Base-by-base conservation (phyloP, 148 eudicot species). In the Rhododendron vialii region DNA sequence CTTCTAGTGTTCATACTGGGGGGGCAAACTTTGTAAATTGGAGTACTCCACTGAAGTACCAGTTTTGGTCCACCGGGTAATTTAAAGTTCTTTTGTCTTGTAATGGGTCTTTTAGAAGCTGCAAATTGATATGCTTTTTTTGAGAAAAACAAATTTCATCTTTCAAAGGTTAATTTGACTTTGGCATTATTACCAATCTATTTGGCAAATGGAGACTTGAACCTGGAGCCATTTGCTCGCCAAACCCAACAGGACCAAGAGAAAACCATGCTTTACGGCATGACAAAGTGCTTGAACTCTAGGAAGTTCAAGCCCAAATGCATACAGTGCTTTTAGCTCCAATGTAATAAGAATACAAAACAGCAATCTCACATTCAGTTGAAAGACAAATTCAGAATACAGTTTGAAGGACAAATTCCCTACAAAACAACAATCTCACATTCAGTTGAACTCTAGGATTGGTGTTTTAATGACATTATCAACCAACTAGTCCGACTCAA, bases 1-100 rank as follows among this genome's bases (percentile, higher is more conserved):
- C 77, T 93, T 96, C 82, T 95, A 65, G 78, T 48, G 75, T 65
- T 57, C 59, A 22, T 12, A 22, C 82, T 61, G 76, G 14, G 8
- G 8, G 22, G 22, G 83, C 41, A 33, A 5, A 77, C 38, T 47
- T 84, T 69, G 65, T 73, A 43, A 83, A 81, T n/a, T 82, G 41
- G 61, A 77, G 33, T 74, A 4, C 82, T 86, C 38, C 3, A 74
- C 77, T 38, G 45, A 77, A 36, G 36, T 57, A 82, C 50, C 57
- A 84, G 59, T 86, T 86, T 87, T 87, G 77, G 43, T 78, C 53
- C 38, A 18, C n/a, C 9, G 45, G 75, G 71, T 22, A 5, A 14
- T 63, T 73, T 15, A 59, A 81, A 81, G 61, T 20, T 53, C 6
- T 82, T 77, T 8, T 63, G 43, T 67, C 80, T 81, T 47, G 84